Evolutionary conservation across 1,284 basidiomycete genomes (phyloP).

Genomic region (Boletus sp.): DNA sequence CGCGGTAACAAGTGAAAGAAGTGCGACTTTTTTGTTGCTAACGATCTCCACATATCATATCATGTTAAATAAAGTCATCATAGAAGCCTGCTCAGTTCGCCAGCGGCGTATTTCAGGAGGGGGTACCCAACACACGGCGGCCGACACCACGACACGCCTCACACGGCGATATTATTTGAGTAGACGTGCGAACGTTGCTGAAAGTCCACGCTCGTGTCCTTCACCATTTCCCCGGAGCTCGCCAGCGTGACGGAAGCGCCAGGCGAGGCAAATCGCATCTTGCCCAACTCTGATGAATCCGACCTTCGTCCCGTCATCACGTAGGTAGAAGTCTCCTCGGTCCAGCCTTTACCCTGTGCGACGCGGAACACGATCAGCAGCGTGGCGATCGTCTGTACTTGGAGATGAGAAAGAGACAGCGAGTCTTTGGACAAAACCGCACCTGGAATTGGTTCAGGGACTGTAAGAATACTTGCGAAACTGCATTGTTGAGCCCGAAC

Average conservation of each 20-base stretch:
- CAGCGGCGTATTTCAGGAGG: not conserved
- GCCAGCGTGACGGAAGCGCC: slow-evolving; percentile 3
- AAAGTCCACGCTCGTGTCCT: not conserved
- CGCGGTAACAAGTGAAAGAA: too few species aligned
- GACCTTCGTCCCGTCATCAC: not conserved
- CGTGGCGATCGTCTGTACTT: slow-evolving; percentile 16
- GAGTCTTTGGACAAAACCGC: not conserved
- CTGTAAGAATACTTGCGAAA: slow-evolving; percentile 17
- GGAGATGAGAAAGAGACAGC: not conserved
- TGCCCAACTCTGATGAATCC: not conserved
- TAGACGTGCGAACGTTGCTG: not conserved
- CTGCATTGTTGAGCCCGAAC: slow-evolving; percentile 14
- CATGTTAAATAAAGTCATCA: not conserved
- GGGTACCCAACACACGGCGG: not conserved
- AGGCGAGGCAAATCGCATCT: slow-evolving; percentile 2
- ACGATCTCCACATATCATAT: too few species aligned
- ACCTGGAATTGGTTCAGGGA: slow-evolving; percentile 24
- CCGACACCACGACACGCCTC: not conserved
- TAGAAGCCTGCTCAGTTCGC: not conserved
- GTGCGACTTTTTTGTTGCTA: too few species aligned
- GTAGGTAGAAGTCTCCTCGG: slow-evolving; percentile 6
- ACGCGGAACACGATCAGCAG: slow-evolving; percentile 27
- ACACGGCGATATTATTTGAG: not conserved
- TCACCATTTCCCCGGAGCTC: not conserved
- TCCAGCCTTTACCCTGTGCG: slow-evolving; percentile 29